A percentile compares a stretch with the other conserved stretches of the same genome.
Conservation (phyloP, 2,329 filamentous ascomycete genomes). For the Fusarium camptoceras region DNA sequence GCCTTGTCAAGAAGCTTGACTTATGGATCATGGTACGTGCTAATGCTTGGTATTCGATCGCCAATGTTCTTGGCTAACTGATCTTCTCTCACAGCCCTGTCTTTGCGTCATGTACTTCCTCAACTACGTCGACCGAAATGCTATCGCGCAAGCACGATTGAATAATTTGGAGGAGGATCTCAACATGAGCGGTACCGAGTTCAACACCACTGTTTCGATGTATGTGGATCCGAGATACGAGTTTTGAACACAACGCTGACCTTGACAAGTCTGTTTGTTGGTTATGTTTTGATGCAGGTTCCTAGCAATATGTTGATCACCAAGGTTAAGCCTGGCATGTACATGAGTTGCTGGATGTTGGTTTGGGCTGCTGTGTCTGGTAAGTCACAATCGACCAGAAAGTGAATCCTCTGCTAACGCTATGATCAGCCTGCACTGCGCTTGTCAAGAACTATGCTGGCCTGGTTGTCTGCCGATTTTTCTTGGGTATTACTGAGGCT, state of each 20-base stretch:
- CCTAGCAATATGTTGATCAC: constrained; percentile 58
- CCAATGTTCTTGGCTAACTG: neutral
- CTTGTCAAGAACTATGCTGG: constrained; percentile 51
- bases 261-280: constrained; percentile 50
- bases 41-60: neutral
- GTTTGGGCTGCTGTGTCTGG: constrained; percentile 56
- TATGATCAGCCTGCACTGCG: constrained; percentile 49
- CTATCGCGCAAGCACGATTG: constrained; percentile 59
- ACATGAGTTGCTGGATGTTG: constrained; percentile 57
- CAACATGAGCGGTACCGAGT: constrained; percentile 66
- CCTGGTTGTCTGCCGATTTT: constrained; percentile 53
- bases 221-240: constrained; percentile 1
- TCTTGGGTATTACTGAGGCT: constrained; percentile 55
- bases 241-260: neutral
- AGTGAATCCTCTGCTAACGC: neutral
- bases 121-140: constrained; percentile 54
- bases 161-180: constrained; percentile 63
- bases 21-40: constrained; percentile 54
- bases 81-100: constrained; percentile 33
- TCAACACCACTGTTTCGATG: constrained; percentile 60
- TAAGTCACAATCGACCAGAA: constrained; percentile 4
- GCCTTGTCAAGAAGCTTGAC: constrained; percentile 57
- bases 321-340: constrained; percentile 55
- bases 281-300: constrained; percentile 59
- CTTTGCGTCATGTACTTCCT: constrained; percentile 58